Base-by-base conservation (phyloP, 163 green algal genomes). In the Coccomyxa subellipsoidea region DNA sequence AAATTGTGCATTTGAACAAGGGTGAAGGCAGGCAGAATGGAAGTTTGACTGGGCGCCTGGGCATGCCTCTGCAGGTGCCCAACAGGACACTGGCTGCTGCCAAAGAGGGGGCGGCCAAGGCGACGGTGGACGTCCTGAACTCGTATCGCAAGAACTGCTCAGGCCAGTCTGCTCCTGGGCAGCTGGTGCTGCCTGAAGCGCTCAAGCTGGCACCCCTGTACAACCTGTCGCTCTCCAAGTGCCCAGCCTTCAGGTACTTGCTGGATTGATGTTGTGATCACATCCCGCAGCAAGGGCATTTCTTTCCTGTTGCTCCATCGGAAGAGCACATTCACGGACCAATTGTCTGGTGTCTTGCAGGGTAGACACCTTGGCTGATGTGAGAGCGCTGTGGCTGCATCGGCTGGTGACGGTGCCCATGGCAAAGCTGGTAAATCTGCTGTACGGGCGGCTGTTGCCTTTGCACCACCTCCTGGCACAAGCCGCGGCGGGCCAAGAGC, bases 201-300 rank as follows among this genome's bases (percentile, higher is more conserved):
- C 89, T 99, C 77, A 98, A 99, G 91, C 88, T 98, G 80, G 87
- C 98, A 79, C 96, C 96, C 3, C 87, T 99, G 34, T 98, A 97
- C 89, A 92, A 88, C 38, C 88, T 98, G 69, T 90, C 89, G 18
- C 86, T 99, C 39, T 88, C 92, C 81, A 99, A 99, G 90, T 90
- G 85, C 12, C 76, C 88, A 27, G 89, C 88, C 4, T 90, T 99
- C 79, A 91, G 93, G 81, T 84, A 38, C 21, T 27, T 6, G 35
- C 27, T 72, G 10, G 1, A 35, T 31, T 18, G 4, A 39, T 78
- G 23, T 31, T 32, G 34, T 47, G 36, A n/a, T n/a, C n/a, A n/a
- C n/a, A n/a, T n/a, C n/a, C n/a, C n/a, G n/a, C n/a, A n/a, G n/a
- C n/a, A n/a, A n/a, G n/a, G n/a, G n/a, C n/a, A n/a, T n/a, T n/a